phyloP scores from a whole-genome alignment of 352 stramenopile species.

The Phytophthora sp. region DNA sequence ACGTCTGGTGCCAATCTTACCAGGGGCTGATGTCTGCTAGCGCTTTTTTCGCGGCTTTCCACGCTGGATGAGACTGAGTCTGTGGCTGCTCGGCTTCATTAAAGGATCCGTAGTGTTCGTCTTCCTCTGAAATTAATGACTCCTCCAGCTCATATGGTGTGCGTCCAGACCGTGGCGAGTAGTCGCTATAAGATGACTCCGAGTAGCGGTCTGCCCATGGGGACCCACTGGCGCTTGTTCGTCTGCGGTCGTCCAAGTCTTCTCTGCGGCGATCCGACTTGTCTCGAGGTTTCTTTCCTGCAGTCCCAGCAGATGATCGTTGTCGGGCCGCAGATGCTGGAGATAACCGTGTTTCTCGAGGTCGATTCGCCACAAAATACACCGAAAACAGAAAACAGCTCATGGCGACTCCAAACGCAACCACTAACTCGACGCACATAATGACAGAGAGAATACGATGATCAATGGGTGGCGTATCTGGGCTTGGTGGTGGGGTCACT shows the following conservation, averaged over 20 bases:
- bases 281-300: constrained; percentile 29
- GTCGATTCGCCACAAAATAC: constrained; percentile 88
- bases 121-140: constrained; percentile 69
- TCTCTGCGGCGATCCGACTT: constrained; percentile 27
- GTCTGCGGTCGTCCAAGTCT: constrained; percentile 26
- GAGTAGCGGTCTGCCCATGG: constrained; percentile 35
- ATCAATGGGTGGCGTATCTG: constrained; percentile 79
- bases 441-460: constrained; percentile 85
- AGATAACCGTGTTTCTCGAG: constrained; percentile 44
- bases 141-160: constrained; percentile 68
- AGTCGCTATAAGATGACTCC: constrained; percentile 45
- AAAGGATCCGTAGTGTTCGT: constrained; percentile 80
- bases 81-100: constrained; percentile 31
- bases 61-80: constrained; percentile 35
- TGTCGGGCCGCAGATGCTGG: constrained; percentile 26
- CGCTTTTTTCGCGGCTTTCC: constrained; percentile 57
- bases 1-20: constrained; percentile 35
- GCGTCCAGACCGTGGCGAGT: constrained; percentile 33
- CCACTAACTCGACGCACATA: constrained; percentile 87
- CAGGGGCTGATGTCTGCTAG: constrained; percentile 79
- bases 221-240: constrained; percentile 27
- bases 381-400: constrained; percentile 87
- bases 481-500: constrained; percentile 71
- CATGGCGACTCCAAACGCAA: constrained; percentile 82
- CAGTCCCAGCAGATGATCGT: constrained; percentile 23